phyloP scores from a whole-genome alignment of 176 grass and related monocot species.

The Poa annua region DNA sequence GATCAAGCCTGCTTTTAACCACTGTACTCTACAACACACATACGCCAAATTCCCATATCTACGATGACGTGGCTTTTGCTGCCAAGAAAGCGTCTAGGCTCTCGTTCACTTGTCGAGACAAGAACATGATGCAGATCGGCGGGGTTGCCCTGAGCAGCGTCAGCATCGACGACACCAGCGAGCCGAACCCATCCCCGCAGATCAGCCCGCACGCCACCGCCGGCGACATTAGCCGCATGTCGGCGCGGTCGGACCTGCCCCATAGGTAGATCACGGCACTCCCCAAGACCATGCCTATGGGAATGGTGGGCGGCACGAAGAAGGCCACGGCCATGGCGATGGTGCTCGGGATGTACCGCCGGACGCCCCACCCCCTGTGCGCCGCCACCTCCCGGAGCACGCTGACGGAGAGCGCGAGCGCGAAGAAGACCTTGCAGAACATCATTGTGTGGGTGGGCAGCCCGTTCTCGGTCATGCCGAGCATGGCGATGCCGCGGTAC shows the following conservation, averaged over 20 bases:
- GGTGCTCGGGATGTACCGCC: slow-evolving; percentile 55
- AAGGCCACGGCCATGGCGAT: slow-evolving; percentile 57
- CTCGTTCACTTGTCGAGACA: slow-evolving; percentile 47
- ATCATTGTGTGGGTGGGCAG: slow-evolving; percentile 47
- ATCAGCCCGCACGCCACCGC: slow-evolving; percentile 59
- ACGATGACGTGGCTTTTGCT: slow-evolving; percentile 4
- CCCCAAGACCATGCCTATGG: slow-evolving; percentile 56
- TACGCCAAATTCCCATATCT: not conserved
- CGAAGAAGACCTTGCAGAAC: slow-evolving; percentile 47
- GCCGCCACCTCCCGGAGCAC: slow-evolving; percentile 44
- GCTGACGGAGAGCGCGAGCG: slow-evolving; percentile 34
- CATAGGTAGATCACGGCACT: slow-evolving; percentile 53
- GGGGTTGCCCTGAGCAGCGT: slow-evolving; percentile 28
- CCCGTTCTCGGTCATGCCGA: slow-evolving; percentile 32
- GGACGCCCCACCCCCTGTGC: slow-evolving; percentile 34
- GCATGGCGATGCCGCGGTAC: slow-evolving; percentile 58
- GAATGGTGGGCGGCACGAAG: slow-evolving; percentile 51
- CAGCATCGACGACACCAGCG: slow-evolving; percentile 50
- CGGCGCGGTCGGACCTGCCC: slow-evolving; percentile 36
- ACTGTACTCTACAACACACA: slow-evolving; percentile 10
- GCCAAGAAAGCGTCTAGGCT: slow-evolving; percentile 52
- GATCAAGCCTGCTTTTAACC: not conserved
- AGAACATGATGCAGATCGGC: slow-evolving; percentile 69
- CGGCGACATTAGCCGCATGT: slow-evolving; percentile 36
- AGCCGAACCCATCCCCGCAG: slow-evolving; percentile 59